These are phyloP conservation scores for Rhamnella rubrinervis DNA, from an alignment of 331 rosid species.

Conservation along the genomic window DNA sequence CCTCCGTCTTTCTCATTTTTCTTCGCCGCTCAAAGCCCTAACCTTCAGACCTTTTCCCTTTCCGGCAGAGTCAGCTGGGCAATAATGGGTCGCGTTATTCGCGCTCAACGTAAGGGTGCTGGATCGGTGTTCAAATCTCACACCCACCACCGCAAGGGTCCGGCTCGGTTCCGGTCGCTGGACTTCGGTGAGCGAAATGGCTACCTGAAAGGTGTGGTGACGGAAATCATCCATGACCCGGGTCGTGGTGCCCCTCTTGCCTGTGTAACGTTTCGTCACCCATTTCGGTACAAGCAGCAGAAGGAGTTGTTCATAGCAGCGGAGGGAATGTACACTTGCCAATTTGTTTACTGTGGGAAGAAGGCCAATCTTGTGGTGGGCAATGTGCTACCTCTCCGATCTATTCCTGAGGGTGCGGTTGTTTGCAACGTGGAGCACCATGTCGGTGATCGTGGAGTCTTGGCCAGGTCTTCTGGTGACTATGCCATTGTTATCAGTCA, in stretches of 20 bases:
- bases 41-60: background rate
- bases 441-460: constrained; percentile 28
- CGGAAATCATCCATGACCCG: constrained; percentile 25
- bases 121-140: constrained; percentile 27
- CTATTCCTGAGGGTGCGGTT: constrained; percentile 24
- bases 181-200: constrained; percentile 33
- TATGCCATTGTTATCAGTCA: constrained; percentile 27
- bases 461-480: constrained; percentile 25
- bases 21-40: constrained; percentile 8
- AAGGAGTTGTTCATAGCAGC: constrained; percentile 29
- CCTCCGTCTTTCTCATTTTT: background rate
- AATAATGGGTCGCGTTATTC: constrained; percentile 20
- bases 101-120: constrained; percentile 29
- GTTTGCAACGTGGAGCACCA: constrained; percentile 30
- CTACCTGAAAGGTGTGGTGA: constrained; percentile 23
- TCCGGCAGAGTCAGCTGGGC: no score
- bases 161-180: constrained; percentile 23
- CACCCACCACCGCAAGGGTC: constrained; percentile 31
- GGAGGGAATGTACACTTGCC: constrained; percentile 24
- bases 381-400: constrained; percentile 18
- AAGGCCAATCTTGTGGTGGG: constrained; percentile 24
- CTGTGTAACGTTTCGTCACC: constrained; percentile 23
- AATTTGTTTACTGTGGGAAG: constrained; percentile 23
- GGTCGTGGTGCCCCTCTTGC: constrained; percentile 27
- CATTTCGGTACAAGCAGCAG: constrained; percentile 28